phyloP scores from a whole-genome alignment of 768 basidiomycete genomes.

The Sporobolomyces pararoseus region DNA sequence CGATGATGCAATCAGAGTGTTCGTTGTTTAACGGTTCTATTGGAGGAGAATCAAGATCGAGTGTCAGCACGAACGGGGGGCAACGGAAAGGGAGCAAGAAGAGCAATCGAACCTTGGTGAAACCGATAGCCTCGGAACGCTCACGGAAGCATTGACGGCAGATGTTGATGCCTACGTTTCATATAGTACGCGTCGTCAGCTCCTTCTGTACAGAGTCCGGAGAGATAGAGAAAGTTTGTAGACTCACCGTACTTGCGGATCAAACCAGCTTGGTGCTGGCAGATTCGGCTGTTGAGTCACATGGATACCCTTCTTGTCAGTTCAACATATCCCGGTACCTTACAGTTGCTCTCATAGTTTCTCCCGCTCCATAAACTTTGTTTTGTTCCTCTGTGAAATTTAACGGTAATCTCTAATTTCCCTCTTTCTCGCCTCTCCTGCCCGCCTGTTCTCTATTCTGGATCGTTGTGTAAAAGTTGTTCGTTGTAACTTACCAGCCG shows the following conservation, averaged over 20 bases:
- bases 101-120: slow-evolving; percentile 43
- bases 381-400: background rate
- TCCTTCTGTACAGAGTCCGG: no score
- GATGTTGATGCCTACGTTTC: slow-evolving; percentile 40
- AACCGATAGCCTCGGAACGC: slow-evolving; percentile 46
- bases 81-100: background rate
- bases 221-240: background rate
- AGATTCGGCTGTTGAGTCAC: slow-evolving; percentile 42
- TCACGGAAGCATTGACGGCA: slow-evolving; percentile 49
- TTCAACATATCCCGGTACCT: background rate
- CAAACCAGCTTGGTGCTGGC: slow-evolving; percentile 46
- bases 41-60: background rate
- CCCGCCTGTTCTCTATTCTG: background rate
- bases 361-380: background rate
- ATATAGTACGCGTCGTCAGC: background rate
- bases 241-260: slow-evolving; percentile 46
- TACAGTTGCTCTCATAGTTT: background rate
- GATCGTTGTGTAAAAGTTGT: background rate
- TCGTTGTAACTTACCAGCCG: slow-evolving; percentile 32
- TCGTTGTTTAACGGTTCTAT: slow-evolving; percentile 32
- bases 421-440: background rate
- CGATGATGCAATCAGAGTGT: background rate
- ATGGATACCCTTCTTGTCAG: background rate
- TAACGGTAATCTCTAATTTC: background rate
- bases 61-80: background rate